These are phyloP conservation scores for Aspergillus sp. DNA, from an alignment of 2,329 filamentous ascomycete genomes.

Conservation along the genomic window DNA sequence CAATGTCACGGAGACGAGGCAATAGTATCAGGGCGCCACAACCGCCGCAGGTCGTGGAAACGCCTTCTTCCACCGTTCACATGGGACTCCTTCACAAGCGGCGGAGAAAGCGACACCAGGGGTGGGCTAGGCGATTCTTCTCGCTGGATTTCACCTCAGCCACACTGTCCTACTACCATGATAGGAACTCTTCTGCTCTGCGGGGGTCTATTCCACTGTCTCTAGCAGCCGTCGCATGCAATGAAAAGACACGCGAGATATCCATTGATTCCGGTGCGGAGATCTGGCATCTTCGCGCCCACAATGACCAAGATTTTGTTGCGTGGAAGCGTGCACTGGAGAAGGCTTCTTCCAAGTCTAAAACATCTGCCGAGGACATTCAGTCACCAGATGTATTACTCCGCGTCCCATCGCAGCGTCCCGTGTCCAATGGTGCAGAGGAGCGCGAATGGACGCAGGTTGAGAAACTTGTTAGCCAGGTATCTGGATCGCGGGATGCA, in stretches of 20 bases:
- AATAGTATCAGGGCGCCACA: conserved; percentile 22
- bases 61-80: conserved; percentile 56
- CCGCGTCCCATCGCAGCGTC: conserved; percentile 26
- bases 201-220: conserved; percentile 89
- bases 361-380: conserved; percentile 24
- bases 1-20: conserved; percentile 28
- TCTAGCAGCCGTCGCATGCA: conserved; percentile 83
- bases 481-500: conserved; percentile 84
- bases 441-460: conserved; percentile 83
- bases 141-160: conserved; percentile 92
- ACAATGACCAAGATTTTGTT: conserved; percentile 76
- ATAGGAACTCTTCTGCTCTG: conserved; percentile 85
- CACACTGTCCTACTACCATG: conserved; percentile 94
- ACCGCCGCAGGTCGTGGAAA: conserved; percentile 19
- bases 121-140: conserved; percentile 89
- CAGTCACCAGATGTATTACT: conserved; percentile 20
- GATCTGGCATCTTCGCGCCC: conserved; percentile 88
- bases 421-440: conserved; percentile 48
- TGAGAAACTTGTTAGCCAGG: conserved; percentile 76
- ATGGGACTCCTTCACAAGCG: conserved; percentile 85
- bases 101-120: conserved; percentile 87
- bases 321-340: conserved; percentile 86
- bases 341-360: conserved; percentile 67
- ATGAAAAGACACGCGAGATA: conserved; percentile 83
- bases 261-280: conserved; percentile 96